phyloP scores from a whole-genome alignment of 1,284 basidiomycete species.

The Puccinia hordei region DNA sequence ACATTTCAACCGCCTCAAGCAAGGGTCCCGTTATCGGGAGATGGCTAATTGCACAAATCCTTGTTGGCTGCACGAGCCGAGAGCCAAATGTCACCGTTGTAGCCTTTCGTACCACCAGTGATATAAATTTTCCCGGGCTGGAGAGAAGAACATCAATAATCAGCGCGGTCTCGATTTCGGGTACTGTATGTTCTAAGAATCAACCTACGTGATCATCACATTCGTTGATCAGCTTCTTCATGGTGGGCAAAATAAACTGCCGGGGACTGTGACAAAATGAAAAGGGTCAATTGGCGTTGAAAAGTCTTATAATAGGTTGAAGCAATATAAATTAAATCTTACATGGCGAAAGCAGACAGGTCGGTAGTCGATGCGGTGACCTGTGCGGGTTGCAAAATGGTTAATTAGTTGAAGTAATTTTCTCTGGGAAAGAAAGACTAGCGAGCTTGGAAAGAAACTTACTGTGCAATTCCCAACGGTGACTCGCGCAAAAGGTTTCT shows the following conservation, averaged over 20 bases:
- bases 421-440: no score
- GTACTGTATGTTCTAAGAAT: no score
- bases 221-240: slow-evolving; percentile 7
- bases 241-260: not conserved
- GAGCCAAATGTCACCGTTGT: slow-evolving; percentile 14
- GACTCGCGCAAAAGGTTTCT: not conserved
- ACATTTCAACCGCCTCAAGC: no score
- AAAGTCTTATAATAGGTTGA: no score
- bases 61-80: slow-evolving; percentile 12
- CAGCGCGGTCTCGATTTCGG: no score
- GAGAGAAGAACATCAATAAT: not conserved
- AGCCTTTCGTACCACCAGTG: slow-evolving; percentile 11
- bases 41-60: not conserved
- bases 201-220: slow-evolving; percentile 7
- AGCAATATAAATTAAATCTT: not conserved
- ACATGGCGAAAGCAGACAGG: slow-evolving; percentile 11
- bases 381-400: not conserved
- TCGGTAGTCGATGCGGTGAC: slow-evolving; percentile 9
- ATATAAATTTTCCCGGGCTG: slow-evolving; percentile 10
- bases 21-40: no score
- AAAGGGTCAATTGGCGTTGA: not conserved
- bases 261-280: not conserved
- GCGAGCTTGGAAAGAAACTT: not conserved
- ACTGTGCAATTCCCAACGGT: slow-evolving; percentile 11
- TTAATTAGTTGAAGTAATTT: not conserved